A percentile compares a stretch with the other conserved stretches of the same genome.
Conservation (phyloP, 2,329 filamentous ascomycete genomes). For the Aureobasidium sp. region DNA sequence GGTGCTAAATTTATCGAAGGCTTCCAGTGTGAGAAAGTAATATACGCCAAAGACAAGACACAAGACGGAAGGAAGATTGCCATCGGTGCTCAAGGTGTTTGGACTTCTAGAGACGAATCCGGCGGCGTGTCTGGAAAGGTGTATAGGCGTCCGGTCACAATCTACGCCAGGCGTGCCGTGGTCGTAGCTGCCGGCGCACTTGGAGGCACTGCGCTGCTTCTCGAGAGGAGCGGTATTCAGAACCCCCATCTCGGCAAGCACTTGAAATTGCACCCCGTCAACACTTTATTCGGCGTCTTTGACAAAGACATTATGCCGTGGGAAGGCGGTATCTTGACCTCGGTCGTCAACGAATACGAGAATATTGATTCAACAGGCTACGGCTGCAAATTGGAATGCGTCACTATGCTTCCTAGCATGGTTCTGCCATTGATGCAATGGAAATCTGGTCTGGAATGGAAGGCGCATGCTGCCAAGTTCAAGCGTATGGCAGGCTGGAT, state of each 20-base stretch:
- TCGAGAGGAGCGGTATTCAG: conserved; percentile 71
- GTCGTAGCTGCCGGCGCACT: conserved; percentile 72
- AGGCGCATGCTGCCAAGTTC: conserved; percentile 62
- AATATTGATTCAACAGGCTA: conserved; percentile 75
- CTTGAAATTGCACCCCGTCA: conserved; percentile 71
- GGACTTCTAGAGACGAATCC: conserved; percentile 63
- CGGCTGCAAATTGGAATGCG: conserved; percentile 73
- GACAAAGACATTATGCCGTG: conserved; percentile 57
- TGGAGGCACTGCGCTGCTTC: conserved; percentile 62
- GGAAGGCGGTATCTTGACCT: conserved; percentile 72
- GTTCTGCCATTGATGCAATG: conserved; percentile 60
- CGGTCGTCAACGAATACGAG: conserved; percentile 62
- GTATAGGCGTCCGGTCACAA: conserved; percentile 52
- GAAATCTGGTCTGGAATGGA: conserved; percentile 62
- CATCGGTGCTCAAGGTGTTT: conserved; percentile 64
- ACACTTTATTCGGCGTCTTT: conserved; percentile 53
- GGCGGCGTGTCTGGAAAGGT: conserved; percentile 52
- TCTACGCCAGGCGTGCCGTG: conserved; percentile 68
- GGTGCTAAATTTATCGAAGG: conserved; percentile 82
- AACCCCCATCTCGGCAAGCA: conserved; percentile 78
- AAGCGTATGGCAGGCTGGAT: conserved; percentile 67
- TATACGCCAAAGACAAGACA: conserved; percentile 53
- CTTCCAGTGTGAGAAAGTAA: conserved; percentile 61
- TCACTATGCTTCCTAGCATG: conserved; percentile 63
- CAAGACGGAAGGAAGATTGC: conserved; percentile 48